Conservation (phyloP, 768 basidiomycete species). For the Boletus tomentosulus region DNA sequence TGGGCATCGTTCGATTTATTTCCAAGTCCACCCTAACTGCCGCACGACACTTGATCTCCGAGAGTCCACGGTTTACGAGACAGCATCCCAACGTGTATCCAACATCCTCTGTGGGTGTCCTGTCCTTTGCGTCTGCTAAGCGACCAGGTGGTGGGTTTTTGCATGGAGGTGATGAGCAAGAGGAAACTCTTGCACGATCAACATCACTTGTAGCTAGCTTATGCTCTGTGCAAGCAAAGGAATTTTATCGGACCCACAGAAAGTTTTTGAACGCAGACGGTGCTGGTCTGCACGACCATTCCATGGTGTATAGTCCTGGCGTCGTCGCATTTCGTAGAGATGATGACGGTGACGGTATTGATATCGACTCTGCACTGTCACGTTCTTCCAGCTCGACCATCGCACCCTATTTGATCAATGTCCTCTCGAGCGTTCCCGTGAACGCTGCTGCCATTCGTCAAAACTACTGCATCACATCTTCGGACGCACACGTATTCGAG, state of each 20-base stretch:
- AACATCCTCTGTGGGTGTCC: conserved; percentile 33
- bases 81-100: conserved; percentile 16
- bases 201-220: conserved; percentile 41
- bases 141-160: conserved; percentile 43
- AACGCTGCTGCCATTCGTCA: conserved; percentile 40
- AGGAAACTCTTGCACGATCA: conserved; percentile 39
- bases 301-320: conserved; percentile 44
- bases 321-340: conserved; percentile 42
- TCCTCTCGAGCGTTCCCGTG: conserved; percentile 41
- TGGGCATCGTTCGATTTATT: conserved; percentile 29
- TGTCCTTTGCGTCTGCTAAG: conserved; percentile 42
- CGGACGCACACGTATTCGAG: conserved; percentile 33
- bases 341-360: conserved; percentile 22
- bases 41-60: conserved; percentile 25
- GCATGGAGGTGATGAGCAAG: conserved; percentile 44
- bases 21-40: conserved; percentile 30
- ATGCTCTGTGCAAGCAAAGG: conserved; percentile 27
- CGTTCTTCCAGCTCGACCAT: conserved; percentile 28
- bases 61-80: conserved; percentile 10
- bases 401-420: conserved; percentile 36
- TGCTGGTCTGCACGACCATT: conserved; percentile 42
- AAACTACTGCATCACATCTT: conserved; percentile 34
- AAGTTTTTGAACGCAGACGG: conserved; percentile 33
- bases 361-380: conserved; percentile 5
- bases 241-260: conserved; percentile 41